Percentiles rank a stretch among this genome's conserved stretches.
Evolutionary conservation across 225 moss, liverwort and hornwort genomes (phyloP).

Genomic region (Physcomitrellopsis africana): DNA sequence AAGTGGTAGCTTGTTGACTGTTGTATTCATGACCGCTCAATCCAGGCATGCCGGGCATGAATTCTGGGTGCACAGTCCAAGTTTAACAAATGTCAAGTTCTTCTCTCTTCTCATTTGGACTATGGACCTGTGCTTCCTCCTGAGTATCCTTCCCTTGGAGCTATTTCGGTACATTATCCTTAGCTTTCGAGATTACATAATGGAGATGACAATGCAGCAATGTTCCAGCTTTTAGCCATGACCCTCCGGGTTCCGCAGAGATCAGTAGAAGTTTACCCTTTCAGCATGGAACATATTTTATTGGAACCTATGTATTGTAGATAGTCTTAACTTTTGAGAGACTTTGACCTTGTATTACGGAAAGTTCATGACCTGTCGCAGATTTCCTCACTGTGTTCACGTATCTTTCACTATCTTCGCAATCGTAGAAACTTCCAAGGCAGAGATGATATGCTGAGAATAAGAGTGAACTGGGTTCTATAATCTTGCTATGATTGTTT

Average conservation of each 20-base stretch:
- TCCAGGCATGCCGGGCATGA: not conserved
- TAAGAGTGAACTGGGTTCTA: not conserved
- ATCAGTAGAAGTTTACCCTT: not conserved
- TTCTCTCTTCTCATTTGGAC: not conserved
- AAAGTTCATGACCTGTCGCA: conserved; percentile 11
- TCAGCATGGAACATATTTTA: not conserved
- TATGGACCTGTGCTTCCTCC: too few species aligned
- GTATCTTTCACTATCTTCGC: not conserved
- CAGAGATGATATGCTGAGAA: not conserved
- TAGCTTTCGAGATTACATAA: not conserved
- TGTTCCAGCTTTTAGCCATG: conserved; percentile 12
- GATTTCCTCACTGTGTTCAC: not conserved
- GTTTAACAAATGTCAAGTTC: not conserved
- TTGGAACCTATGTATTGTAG: not conserved
- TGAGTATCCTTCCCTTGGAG: too few species aligned
- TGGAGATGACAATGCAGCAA: not conserved
- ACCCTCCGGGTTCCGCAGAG: conserved; percentile 13
- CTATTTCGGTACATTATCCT: not conserved
- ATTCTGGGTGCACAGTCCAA: not conserved
- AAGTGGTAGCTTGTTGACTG: conserved; percentile 7
- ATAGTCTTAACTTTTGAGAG: not conserved
- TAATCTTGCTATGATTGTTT: conserved; percentile 17
- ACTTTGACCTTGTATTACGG: not conserved
- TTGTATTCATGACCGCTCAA: conserved; percentile 13
- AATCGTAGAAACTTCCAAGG: not conserved